Conservation (phyloP, 1,139 yeast species). For the Candida labiduridarum region DNA sequence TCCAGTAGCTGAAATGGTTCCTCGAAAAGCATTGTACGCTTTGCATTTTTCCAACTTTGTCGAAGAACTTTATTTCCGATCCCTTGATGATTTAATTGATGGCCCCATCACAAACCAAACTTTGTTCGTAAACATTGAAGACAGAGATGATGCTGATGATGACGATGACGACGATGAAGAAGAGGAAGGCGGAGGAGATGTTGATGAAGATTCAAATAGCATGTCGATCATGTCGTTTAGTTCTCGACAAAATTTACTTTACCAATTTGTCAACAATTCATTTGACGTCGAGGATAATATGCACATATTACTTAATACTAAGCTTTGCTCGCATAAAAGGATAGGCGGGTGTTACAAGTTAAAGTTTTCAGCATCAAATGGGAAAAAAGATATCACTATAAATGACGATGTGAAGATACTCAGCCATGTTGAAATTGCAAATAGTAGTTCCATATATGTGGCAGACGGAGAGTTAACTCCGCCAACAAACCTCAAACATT, state of each 20-base stretch:
- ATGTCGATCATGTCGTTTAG: constrained; percentile 25
- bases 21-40: constrained; percentile 73
- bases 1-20: constrained; percentile 51
- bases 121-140: constrained; percentile 51
- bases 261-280: constrained; percentile 66
- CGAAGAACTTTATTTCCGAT: constrained; percentile 66
- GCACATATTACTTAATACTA: constrained; percentile 28
- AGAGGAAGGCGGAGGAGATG: background rate
- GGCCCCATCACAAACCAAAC: constrained; percentile 56
- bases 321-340: constrained; percentile 37
- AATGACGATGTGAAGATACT: constrained; percentile 49
- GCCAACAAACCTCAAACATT: constrained; percentile 38
- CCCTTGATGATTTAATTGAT: constrained; percentile 58
- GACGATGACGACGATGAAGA: background rate
- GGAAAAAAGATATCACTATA: constrained; percentile 34
- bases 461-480: constrained; percentile 55
- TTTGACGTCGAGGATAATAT: constrained; percentile 22
- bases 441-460: constrained; percentile 62
- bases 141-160: constrained; percentile 41
- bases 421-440: constrained; percentile 45
- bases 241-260: constrained; percentile 47
- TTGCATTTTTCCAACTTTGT: constrained; percentile 69
- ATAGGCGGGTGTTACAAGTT: constrained; percentile 45
- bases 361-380: constrained; percentile 48
- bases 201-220: background rate